Percentiles rank a stretch among this genome's conserved stretches.
phyloP scores from a whole-genome alignment of 2,329 filamentous ascomycete genomes.

The Torrubiella hemipterigena region DNA sequence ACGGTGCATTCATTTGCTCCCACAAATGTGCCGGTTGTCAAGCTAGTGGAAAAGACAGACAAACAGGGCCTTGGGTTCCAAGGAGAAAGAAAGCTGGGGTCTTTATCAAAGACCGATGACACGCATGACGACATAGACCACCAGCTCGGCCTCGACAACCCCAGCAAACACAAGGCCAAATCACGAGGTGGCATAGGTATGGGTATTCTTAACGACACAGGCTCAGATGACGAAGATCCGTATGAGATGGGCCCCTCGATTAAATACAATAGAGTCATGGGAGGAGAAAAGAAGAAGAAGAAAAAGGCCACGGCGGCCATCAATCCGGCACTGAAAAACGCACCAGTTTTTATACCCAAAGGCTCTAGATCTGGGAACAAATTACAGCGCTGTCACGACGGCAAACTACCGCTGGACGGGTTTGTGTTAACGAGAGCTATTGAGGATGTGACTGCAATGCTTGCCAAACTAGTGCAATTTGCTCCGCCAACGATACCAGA shows the following conservation, averaged over 20 bases:
- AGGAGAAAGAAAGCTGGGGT: slow-evolving; percentile 41
- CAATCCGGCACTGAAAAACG: slow-evolving; percentile 53
- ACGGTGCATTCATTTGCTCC: slow-evolving; percentile 72
- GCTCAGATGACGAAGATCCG: slow-evolving; percentile 89
- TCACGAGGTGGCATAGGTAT: slow-evolving; percentile 65
- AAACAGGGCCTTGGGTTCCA: slow-evolving; percentile 59
- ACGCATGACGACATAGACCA: slow-evolving; percentile 26
- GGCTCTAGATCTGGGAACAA: slow-evolving; percentile 15
- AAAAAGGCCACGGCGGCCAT: slow-evolving; percentile 37
- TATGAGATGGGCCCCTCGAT: slow-evolving; percentile 88
- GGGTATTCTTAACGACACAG: slow-evolving; percentile 81
- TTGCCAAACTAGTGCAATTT: slow-evolving; percentile 28
- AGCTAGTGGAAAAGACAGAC: slow-evolving; percentile 52
- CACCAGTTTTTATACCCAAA: slow-evolving; percentile 66
- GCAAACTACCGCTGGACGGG: slow-evolving; percentile 64
- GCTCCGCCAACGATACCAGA: slow-evolving; percentile 55
- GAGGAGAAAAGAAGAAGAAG: slow-evolving; percentile 71
- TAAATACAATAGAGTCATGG: slow-evolving; percentile 72
- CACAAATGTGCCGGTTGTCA: slow-evolving; percentile 60
- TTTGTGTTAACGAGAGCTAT: slow-evolving; percentile 57
- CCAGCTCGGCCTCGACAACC: slow-evolving; percentile 10
- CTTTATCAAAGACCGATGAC: slow-evolving; percentile 20
- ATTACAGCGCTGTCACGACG: slow-evolving; percentile 64
- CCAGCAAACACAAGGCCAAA: slow-evolving; percentile 38
- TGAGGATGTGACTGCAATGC: slow-evolving; percentile 24